phyloP scores from a whole-genome alignment of 2,329 filamentous ascomycete species.

The Monosporascus cannonballus region DNA sequence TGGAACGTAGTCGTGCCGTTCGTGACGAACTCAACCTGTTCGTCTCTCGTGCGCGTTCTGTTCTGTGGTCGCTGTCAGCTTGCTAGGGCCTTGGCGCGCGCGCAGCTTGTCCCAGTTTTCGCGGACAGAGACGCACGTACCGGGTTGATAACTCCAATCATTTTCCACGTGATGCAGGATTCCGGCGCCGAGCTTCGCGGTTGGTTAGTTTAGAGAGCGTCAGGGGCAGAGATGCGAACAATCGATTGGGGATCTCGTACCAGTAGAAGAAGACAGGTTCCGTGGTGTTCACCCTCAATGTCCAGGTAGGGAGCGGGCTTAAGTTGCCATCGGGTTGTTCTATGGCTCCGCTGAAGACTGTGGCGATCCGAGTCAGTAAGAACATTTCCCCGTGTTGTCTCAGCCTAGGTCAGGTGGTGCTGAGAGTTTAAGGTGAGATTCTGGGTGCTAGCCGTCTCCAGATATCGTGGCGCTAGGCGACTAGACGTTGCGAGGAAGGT shows the following conservation, averaged over 20 bases:
- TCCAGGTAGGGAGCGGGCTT: conserved; percentile 30
- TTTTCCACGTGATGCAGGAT: conserved; percentile 59
- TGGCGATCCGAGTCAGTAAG: not conserved
- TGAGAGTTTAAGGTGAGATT: too few relatives aligned
- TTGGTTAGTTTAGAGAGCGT: not conserved
- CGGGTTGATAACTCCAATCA: conserved; percentile 73
- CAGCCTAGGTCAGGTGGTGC: too few relatives aligned
- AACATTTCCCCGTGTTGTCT: too few relatives aligned
- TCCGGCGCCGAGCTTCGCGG: conserved; percentile 44
- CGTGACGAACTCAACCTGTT: conserved; percentile 41
- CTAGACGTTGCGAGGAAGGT: not conserved
- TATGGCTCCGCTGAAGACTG: conserved; percentile 40
- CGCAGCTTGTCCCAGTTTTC: not conserved
- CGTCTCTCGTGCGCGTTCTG: conserved; percentile 38
- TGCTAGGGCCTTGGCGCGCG: not conserved
- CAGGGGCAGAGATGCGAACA: not conserved
- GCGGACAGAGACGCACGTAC: conserved; percentile 30
- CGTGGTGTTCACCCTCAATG: conserved; percentile 16
- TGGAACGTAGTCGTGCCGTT: conserved; percentile 38
- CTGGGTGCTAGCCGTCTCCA: too few relatives aligned
- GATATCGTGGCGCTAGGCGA: not conserved
- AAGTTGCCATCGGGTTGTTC: not conserved
- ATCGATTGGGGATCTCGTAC: conserved; percentile 1
- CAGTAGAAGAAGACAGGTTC: conserved; percentile 64
- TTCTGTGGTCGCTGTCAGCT: conserved; percentile 28